phyloP scores from a whole-genome alignment of 176 grass and related monocot species.

The sorghum (Sorghum bicolor) region DNA sequence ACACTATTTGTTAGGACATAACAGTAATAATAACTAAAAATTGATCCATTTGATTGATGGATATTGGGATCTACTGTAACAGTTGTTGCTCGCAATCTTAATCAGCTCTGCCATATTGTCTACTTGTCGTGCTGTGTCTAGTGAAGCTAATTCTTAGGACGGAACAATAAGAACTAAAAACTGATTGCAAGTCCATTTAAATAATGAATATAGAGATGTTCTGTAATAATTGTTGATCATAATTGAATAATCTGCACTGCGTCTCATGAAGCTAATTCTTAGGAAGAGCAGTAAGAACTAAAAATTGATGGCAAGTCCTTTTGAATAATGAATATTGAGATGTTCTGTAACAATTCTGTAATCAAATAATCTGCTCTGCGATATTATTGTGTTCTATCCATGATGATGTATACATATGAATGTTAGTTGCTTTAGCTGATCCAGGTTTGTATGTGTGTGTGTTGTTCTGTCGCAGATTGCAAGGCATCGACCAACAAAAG shows the following conservation, averaged over 20 bases:
- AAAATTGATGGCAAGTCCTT: not conserved
- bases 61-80: not conserved
- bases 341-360: not conserved
- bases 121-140: not conserved
- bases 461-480: conserved; percentile 29
- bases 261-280: not conserved
- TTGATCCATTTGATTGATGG: not conserved
- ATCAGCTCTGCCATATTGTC: not conserved
- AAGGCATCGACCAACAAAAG: conserved; percentile 21
- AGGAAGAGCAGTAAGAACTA: not conserved
- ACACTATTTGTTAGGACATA: not conserved
- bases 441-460: not conserved
- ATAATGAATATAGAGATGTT: not conserved
- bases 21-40: not conserved
- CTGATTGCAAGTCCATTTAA: not conserved
- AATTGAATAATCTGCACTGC: not conserved
- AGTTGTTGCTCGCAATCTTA: not conserved
- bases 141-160: not conserved
- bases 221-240: not conserved
- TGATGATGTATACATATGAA: not conserved
- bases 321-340: not conserved
- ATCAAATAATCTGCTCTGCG: not conserved
- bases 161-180: not conserved
- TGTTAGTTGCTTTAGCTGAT: conserved; percentile 10
- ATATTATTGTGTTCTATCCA: not conserved